Evolutionary conservation across 495 filamentous ascomycete genomes (phyloP), one percentile per base, ranked within the genome.

Genomic region (Neurospora sp.): DNA sequence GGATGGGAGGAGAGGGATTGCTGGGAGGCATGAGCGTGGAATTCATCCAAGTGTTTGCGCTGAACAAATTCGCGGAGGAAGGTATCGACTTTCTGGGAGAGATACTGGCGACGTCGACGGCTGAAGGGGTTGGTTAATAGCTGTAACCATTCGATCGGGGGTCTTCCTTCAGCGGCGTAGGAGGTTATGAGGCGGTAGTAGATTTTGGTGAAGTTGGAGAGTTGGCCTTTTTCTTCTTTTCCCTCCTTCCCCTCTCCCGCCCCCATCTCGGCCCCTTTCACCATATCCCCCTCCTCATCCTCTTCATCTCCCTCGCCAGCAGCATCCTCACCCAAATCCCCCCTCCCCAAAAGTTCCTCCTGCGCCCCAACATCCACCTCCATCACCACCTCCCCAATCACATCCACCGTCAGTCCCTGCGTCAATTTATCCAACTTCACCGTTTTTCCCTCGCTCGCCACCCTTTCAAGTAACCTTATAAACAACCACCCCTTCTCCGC

Each of bases 341-440:
- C 2, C 7, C 4, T 12, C 0, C 12, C 14, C 0, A 62, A 16
- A 14, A 62, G 14, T 2, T 62, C 54, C 54, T 76, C 70, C 69
- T 84, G 82, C n/a, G 81, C 82, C 18, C 81, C 70, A 12, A 83
- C 76, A 69, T 83, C 78, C 12, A 72, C 60, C 66, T 79, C 79
- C 78, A 84, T 82, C 16, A 80, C 76, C 9, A 84, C 78, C 39
- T 78, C 76, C 2, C 82, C 80, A 62, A 86, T 86, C 23, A 83
- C 81, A 73, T 84, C 81, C 54, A 84, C 83, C 2, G 82, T 84
- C 3, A 84, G 73, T n/a, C 79, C 77, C 35, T 78, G 79, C 46
- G 77, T 74, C 10, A 77, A 73, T 10, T 75, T 72, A 38, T 74
- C 71, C 9, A 83, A 69, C 0, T 44, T 49, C 31, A 84, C 84